Evolutionary conservation across 78 protist species (phyloP).

Genomic region (Speleostelium caveatum): DNA sequence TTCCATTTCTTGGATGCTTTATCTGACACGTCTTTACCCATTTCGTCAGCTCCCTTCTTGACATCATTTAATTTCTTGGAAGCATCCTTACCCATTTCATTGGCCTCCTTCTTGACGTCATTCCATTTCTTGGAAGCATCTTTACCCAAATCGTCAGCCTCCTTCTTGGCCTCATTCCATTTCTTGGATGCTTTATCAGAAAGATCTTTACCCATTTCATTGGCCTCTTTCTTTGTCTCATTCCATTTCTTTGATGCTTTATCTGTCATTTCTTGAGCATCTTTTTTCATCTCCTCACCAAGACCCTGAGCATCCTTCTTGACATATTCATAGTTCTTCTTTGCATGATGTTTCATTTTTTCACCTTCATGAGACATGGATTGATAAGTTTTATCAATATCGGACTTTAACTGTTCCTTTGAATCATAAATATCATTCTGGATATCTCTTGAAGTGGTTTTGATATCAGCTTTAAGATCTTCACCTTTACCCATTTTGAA

Average conservation of each 20-base stretch:
- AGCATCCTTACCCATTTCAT: not conserved
- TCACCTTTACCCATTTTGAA: slow-evolving; percentile 54
- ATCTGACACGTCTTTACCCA: not conserved
- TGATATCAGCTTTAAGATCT: not conserved
- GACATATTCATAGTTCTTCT: not conserved
- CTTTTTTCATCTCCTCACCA: not conserved
- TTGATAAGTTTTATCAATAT: not conserved
- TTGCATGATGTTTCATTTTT: not conserved
- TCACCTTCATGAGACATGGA: not conserved
- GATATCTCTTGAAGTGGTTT: not conserved
- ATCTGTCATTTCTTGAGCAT: not conserved
- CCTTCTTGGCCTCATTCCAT: not conserved
- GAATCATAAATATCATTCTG: slow-evolving; percentile 6
- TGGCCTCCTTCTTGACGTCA: not conserved
- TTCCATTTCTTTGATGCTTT: not conserved
- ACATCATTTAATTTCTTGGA: not conserved
- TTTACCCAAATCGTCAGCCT: not conserved
- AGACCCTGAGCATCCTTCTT: not conserved
- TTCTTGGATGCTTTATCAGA: not conserved
- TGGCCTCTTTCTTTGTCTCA: not conserved
- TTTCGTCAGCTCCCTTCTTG: not conserved
- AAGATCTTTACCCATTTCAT: not conserved
- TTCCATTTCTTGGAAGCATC: not conserved
- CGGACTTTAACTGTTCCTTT: not conserved
- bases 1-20: slow-evolving; percentile 1